phyloP scores from a whole-genome alignment of 108 stramenopile species.

The Nitzschia sp. region DNA sequence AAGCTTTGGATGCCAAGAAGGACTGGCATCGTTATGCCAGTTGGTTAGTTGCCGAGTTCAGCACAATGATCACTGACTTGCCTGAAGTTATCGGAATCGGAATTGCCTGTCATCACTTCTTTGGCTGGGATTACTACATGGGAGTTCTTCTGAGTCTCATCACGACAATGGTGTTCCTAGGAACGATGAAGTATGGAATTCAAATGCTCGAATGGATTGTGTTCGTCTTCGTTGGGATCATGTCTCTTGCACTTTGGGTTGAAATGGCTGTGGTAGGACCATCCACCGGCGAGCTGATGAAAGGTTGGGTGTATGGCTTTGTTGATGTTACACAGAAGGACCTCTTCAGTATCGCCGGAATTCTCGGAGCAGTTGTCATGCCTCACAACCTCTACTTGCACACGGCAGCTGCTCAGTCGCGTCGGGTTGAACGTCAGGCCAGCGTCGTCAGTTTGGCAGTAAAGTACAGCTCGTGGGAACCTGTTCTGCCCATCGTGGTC shows the following conservation, averaged over 20 bases:
- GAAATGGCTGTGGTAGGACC: slow-evolving; percentile 66
- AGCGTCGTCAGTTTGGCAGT: slow-evolving; percentile 60
- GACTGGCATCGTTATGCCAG: slow-evolving; percentile 40
- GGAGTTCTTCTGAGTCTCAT: slow-evolving; percentile 49
- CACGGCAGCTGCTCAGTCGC: slow-evolving; percentile 69
- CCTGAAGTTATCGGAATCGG: slow-evolving; percentile 79
- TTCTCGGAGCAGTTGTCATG: slow-evolving; percentile 75
- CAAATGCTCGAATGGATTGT: slow-evolving; percentile 68
- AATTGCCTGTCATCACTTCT: slow-evolving; percentile 59
- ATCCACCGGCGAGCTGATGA: slow-evolving; percentile 38
- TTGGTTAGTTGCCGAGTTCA: slow-evolving; percentile 62
- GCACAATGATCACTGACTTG: slow-evolving; percentile 73
- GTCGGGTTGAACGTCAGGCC: slow-evolving; percentile 41
- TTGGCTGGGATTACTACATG: slow-evolving; percentile 62
- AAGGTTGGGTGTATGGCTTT: slow-evolving; percentile 60
- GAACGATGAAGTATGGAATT: slow-evolving; percentile 64
- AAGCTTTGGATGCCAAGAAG: slow-evolving; percentile 31
- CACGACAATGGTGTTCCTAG: slow-evolving; percentile 77
- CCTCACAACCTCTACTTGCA: slow-evolving; percentile 88
- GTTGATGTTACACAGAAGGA: slow-evolving; percentile 50
- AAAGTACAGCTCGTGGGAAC: slow-evolving; percentile 73
- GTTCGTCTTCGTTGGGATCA: slow-evolving; percentile 68
- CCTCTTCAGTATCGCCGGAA: slow-evolving; percentile 63
- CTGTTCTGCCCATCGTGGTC: slow-evolving; percentile 72
- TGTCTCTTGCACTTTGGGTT: slow-evolving; percentile 67